Evolutionary conservation across 331 rosid species (phyloP).

Genomic region (Pyracantha coccinea): DNA sequence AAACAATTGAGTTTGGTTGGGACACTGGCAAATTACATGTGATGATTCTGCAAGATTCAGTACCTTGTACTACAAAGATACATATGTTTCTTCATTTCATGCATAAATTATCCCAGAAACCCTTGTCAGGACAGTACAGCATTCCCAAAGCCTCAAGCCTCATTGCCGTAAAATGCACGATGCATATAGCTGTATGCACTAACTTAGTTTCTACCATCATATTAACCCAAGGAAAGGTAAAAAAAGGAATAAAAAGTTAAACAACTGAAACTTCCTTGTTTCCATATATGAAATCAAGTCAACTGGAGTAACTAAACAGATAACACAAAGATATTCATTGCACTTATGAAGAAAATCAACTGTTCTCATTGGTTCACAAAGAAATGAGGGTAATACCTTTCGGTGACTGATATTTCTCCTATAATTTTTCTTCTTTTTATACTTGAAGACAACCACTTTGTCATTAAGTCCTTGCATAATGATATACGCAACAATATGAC

Average conservation of each 20-base stretch:
- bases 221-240: neutral
- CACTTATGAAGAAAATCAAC: neutral
- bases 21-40: neutral
- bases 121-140: neutral
- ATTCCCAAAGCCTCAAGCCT: neutral
- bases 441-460: constrained; percentile 88
- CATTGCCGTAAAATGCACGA: neutral
- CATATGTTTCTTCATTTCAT: neutral
- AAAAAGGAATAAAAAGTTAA: too few species aligned
- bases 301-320: too few species aligned
- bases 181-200: neutral
- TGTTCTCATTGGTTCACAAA: neutral
- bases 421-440: constrained; percentile 81
- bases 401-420: constrained; percentile 82
- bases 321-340: neutral
- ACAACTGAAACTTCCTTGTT: too few species aligned
- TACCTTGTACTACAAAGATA: neutral
- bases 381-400: constrained; percentile 44
- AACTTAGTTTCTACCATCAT: neutral
- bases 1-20: neutral
- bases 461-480: constrained; percentile 53
- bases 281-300: too few species aligned
- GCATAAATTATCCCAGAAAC: neutral
- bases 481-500: constrained; percentile 3
- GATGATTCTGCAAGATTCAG: neutral